Evolutionary conservation across 257 asterid genomes (phyloP).

Genomic region (Anisodus tanguticus): DNA sequence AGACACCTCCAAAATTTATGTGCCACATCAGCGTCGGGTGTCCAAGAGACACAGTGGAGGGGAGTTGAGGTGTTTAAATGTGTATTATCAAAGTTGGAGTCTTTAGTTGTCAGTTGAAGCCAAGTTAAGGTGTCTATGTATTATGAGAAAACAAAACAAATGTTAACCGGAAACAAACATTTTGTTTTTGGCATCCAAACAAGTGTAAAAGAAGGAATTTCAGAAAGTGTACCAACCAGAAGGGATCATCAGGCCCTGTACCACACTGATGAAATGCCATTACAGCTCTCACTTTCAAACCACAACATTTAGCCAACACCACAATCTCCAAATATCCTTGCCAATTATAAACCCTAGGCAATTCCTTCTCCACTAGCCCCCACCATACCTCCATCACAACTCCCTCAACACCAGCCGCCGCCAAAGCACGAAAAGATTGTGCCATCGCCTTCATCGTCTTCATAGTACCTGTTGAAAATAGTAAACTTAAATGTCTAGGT

Average conservation of each 20-base stretch:
- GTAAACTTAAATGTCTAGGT: too few species aligned
- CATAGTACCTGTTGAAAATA: conserved; percentile 38
- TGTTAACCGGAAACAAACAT: neutral
- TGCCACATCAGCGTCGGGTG: too few species aligned
- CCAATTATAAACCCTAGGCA: conserved; percentile 67
- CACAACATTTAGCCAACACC: conserved; percentile 57
- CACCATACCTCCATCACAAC: conserved; percentile 96
- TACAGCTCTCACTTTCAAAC: conserved; percentile 77
- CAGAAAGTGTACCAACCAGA: conserved; percentile 61
- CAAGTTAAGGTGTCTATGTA: too few species aligned
- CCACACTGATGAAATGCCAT: conserved; percentile 88
- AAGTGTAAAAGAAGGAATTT: neutral
- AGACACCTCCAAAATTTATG: too few species aligned
- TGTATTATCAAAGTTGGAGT: too few species aligned
- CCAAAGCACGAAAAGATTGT: conserved; percentile 69
- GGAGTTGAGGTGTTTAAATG: too few species aligned
- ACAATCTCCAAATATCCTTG: conserved; percentile 73
- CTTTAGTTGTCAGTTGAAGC: too few species aligned
- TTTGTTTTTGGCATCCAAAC: neutral
- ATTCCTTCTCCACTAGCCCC: conserved; percentile 82
- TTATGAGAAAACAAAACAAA: neutral
- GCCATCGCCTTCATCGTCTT: conserved; percentile 65
- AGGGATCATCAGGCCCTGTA: conserved; percentile 58
- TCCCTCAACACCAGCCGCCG: conserved; percentile 82
- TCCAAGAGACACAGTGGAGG: too few species aligned